These are phyloP conservation scores for Hypericum perforatum DNA, from an alignment of 345 rosid genomes.

Conservation along the genomic window DNA sequence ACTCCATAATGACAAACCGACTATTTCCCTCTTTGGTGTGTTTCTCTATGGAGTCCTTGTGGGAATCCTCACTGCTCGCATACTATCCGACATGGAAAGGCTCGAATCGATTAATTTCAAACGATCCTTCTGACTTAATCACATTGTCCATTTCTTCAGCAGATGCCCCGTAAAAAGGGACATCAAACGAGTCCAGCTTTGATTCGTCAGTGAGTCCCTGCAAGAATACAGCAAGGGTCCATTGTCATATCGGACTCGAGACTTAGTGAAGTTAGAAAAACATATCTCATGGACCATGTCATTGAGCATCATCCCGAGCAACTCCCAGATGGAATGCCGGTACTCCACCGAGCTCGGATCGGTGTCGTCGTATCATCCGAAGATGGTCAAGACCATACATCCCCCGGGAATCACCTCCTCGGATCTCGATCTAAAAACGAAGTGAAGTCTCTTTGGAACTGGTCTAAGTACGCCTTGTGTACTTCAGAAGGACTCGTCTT, in stretches of 20 bases:
- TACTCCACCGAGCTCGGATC: background rate
- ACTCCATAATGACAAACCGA: slow-evolving; percentile 3
- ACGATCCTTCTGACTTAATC: slow-evolving; percentile 13
- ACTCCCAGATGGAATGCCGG: slow-evolving; percentile 9
- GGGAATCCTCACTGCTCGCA: background rate
- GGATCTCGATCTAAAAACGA: slow-evolving; percentile 12
- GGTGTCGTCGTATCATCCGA: slow-evolving; percentile 6
- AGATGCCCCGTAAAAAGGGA: slow-evolving; percentile 9
- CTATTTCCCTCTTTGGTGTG: slow-evolving; percentile 12
- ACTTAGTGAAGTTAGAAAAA: no score
- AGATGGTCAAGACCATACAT: slow-evolving; percentile 12
- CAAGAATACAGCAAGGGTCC: background rate
- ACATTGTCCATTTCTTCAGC: slow-evolving; percentile 14
- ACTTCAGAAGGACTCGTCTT: slow-evolving; percentile 19
- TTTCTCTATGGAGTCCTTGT: background rate
- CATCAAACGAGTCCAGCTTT: slow-evolving; percentile 15
- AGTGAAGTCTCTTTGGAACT: slow-evolving; percentile 17
- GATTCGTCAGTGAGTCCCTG: slow-evolving; percentile 17
- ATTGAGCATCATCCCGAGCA: slow-evolving; percentile 5
- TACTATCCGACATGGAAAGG: slow-evolving; percentile 12
- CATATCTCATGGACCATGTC: slow-evolving; percentile 25
- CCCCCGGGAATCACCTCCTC: slow-evolving; percentile 20
- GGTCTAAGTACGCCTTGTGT: slow-evolving; percentile 15
- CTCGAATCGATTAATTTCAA: slow-evolving; percentile 3
- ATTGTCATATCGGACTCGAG: no score